A percentile compares a stretch with the other conserved stretches of the same genome.
phyloP scores from a whole-genome alignment of 192 early-diverging fungal species.

The Backusella mclennaniae region DNA sequence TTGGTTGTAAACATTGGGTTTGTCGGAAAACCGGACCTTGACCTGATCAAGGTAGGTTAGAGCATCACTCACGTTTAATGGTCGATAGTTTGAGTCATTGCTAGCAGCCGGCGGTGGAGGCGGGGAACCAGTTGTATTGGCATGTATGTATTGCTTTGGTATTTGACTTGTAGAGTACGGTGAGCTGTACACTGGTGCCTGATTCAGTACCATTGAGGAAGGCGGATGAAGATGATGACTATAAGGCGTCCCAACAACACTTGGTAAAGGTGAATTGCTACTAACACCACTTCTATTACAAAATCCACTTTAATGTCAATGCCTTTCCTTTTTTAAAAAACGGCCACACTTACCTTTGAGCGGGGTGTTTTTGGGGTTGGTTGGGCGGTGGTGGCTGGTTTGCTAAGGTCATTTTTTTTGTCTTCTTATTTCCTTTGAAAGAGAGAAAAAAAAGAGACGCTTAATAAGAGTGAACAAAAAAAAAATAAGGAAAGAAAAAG shows the following conservation, averaged over 20 bases:
- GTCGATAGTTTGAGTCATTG: conserved; percentile 21
- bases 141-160: not conserved
- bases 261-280: not conserved
- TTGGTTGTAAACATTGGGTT: conserved; percentile 94
- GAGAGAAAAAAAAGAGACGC: not conserved
- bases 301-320: not conserved
- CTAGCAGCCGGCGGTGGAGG: not conserved
- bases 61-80: conserved; percentile 91
- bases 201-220: not conserved
- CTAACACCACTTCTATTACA: not conserved
- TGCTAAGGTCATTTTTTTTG: conserved; percentile 1
- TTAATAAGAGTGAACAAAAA: not conserved
- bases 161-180: conserved; percentile 1
- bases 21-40: conserved; percentile 85
- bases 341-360: not conserved
- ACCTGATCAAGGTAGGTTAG: conserved; percentile 96
- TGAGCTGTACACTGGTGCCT: not conserved
- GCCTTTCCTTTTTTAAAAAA: not conserved
- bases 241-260: conserved; percentile 4
- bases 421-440: not conserved
- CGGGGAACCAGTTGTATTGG: not conserved
- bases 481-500: not conserved
- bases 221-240: conserved; percentile 9
- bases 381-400: not conserved
- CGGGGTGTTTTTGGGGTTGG: not conserved